These are phyloP conservation scores for Salix exigua DNA, from an alignment of 345 rosid species.

Conservation along the genomic window DNA sequence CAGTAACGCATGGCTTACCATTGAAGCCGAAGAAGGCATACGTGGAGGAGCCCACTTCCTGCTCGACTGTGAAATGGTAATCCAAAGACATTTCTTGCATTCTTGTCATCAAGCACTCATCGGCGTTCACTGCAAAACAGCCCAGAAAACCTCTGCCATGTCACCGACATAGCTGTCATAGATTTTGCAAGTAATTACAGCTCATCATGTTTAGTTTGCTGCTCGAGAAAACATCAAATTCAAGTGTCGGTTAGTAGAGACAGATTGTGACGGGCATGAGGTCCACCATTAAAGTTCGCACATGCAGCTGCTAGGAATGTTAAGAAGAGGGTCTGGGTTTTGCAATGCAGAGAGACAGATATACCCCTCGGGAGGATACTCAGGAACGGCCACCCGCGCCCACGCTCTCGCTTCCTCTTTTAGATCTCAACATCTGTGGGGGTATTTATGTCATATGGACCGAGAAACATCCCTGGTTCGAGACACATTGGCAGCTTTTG, in stretches of 20 bases:
- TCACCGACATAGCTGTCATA: slow-evolving; percentile 31
- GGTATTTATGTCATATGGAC: not conserved
- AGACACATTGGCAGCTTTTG: slow-evolving; percentile 24
- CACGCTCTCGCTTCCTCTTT: not conserved
- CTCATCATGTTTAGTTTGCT: not conserved
- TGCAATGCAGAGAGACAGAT: slow-evolving; percentile 4
- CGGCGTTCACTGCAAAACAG: slow-evolving; percentile 66
- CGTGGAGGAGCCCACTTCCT: slow-evolving; percentile 95
- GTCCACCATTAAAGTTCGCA: slow-evolving; percentile 41
- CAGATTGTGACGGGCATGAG: slow-evolving; percentile 28
- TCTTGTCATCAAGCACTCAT: slow-evolving; percentile 95
- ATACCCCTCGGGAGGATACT: slow-evolving; percentile 28
- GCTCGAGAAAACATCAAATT: slow-evolving; percentile 1
- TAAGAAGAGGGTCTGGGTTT: not conserved
- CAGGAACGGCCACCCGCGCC: slow-evolving; percentile 28
- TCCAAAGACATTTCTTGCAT: slow-evolving; percentile 98
- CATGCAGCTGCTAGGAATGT: slow-evolving; percentile 40
- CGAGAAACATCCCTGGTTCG: too few relatives aligned
- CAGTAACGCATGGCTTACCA: slow-evolving; percentile 34
- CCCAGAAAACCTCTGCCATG: not conserved
- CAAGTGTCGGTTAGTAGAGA: slow-evolving; percentile 26
- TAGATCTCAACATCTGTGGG: slow-evolving; percentile 9
- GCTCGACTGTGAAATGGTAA: slow-evolving; percentile 92
- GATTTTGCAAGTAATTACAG: not conserved
- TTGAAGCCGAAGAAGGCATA: slow-evolving; percentile 95